Conservation (phyloP, 495 filamentous ascomycete genomes). For the Zalerion maritima region DNA sequence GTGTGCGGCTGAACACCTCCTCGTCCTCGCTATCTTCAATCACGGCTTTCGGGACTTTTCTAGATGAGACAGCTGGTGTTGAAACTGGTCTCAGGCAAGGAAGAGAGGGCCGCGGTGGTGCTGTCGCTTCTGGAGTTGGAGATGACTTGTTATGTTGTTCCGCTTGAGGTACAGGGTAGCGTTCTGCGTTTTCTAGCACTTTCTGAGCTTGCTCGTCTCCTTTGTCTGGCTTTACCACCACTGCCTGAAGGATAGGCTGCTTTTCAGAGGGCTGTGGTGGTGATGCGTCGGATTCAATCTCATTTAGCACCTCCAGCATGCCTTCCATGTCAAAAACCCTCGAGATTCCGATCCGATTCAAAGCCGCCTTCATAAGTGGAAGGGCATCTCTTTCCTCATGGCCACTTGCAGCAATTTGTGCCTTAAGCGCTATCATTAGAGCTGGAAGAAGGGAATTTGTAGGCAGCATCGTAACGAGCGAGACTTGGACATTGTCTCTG, state of each 20-base stretch:
- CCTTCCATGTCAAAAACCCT: conserved; percentile 46
- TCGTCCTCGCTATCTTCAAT: conserved; percentile 23
- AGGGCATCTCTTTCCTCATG: no score
- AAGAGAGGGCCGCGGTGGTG: no score
- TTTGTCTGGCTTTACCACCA: no score
- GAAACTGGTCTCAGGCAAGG: not conserved
- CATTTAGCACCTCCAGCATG: conserved; percentile 37
- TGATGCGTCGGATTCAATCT: conserved; percentile 17
- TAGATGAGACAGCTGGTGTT: not conserved
- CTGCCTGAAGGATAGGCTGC: no score
- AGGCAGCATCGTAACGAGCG: conserved; percentile 24
- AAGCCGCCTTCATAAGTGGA: conserved; percentile 20
- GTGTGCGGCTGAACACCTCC: no score
- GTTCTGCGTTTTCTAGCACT: no score
- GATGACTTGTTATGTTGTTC: no score
- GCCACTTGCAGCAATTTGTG: no score
- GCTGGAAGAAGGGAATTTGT: conserved; percentile 15
- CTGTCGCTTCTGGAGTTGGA: not conserved
- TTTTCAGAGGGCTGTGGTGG: not conserved
- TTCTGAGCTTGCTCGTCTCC: no score
- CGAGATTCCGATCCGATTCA: conserved; percentile 39
- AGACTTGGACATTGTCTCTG: conserved; percentile 6
- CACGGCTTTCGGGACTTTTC: not conserved
- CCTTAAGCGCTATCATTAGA: no score
- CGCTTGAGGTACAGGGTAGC: no score